Conservation (phyloP, 1,139 yeast genomes). For the Chernovozyma sophiae-reginae region DNA sequence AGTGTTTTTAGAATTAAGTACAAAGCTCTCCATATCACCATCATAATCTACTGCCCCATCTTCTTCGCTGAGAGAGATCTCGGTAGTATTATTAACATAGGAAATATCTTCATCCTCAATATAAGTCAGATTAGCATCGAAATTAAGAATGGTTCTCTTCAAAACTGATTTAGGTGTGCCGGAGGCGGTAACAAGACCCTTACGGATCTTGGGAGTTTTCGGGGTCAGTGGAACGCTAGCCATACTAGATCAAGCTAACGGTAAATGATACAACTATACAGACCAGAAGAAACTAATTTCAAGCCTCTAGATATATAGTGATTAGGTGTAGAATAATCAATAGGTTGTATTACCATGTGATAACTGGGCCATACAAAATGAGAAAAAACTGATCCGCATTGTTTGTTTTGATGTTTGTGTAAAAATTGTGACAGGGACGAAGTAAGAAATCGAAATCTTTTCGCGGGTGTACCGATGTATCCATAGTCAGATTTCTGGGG, state of each 20-base stretch:
- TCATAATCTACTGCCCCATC: constrained; percentile 14
- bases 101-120: constrained; percentile 39
- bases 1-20: neutral
- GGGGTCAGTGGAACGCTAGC: constrained; percentile 6
- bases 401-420: constrained; percentile 5
- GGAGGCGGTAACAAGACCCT: neutral
- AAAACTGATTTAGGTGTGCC: constrained; percentile 4
- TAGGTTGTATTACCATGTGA: too few species aligned
- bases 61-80: constrained; percentile 14
- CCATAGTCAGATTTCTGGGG: too few species aligned
- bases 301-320: too few species aligned
- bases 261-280: neutral
- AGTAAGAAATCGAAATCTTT: too few species aligned
- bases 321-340: too few species aligned
- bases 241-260: neutral
- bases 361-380: constrained; percentile 2
- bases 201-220: constrained; percentile 1
- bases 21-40: neutral
- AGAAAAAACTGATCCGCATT: neutral
- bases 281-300: too few species aligned
- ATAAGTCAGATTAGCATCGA: constrained; percentile 28
- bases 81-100: constrained; percentile 25
- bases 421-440: too few species aligned
- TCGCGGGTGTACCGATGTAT: too few species aligned
- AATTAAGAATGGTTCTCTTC: constrained; percentile 20